phyloP scores from a whole-genome alignment of 306 rosid species.

The Quercus cerris region DNA sequence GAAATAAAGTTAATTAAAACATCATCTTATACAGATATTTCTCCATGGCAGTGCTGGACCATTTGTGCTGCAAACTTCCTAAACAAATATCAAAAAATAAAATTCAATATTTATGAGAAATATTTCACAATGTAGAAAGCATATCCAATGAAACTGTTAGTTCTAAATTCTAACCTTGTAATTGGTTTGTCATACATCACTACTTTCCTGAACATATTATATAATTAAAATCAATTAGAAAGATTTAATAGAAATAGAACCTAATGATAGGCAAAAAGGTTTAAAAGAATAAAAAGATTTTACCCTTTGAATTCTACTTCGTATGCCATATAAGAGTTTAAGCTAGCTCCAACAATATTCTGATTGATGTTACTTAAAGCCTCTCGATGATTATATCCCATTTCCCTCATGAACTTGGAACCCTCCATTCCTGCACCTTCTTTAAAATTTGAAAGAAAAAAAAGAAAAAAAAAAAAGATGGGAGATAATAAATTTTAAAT shows the following conservation, averaged over 20 bases:
- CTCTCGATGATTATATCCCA: constrained; percentile 33
- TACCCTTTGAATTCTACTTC: constrained; percentile 15
- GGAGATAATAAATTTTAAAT: not conserved
- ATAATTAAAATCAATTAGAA: not conserved
- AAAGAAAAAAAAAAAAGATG: not conserved
- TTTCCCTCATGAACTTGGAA: constrained; percentile 30
- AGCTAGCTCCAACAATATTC: constrained; percentile 27
- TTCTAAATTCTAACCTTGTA: constrained; percentile 1
- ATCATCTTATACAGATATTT: constrained; percentile 16
- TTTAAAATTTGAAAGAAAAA: constrained; percentile 12
- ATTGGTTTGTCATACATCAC: not conserved
- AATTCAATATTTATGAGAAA: not conserved
- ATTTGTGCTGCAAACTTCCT: constrained; percentile 30
- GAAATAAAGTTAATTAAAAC: not conserved
- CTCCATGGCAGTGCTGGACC: constrained; percentile 26
- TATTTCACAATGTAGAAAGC: not conserved
- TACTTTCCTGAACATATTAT: not conserved
- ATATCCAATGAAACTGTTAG: not conserved
- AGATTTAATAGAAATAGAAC: not conserved
- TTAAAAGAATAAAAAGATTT: not conserved
- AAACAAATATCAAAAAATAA: constrained; percentile 15
- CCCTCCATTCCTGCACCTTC: constrained; percentile 42
- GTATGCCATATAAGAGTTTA: constrained; percentile 14
- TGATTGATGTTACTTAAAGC: constrained; percentile 45
- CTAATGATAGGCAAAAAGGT: not conserved